Evolutionary conservation across 108 stramenopile species (phyloP).

Genomic region (Discostella pseudostelligera): DNA sequence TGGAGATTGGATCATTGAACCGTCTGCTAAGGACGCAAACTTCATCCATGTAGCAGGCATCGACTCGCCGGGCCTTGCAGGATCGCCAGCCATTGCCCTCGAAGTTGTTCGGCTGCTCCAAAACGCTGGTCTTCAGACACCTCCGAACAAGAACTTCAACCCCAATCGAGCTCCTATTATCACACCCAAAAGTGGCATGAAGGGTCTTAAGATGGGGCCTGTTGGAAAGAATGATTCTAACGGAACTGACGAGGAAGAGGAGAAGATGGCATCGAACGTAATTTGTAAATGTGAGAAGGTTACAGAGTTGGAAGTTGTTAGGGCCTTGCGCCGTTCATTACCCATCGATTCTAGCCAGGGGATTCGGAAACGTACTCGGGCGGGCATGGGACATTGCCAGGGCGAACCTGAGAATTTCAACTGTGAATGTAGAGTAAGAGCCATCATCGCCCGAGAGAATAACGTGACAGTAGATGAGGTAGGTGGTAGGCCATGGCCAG

Average conservation of each 20-base stretch:
- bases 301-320: slow-evolving; percentile 74
- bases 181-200: slow-evolving; percentile 67
- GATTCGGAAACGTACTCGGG: slow-evolving; percentile 72
- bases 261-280: slow-evolving; percentile 63
- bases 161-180: slow-evolving; percentile 79
- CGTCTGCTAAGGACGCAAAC: slow-evolving; percentile 48
- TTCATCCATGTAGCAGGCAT: slow-evolving; percentile 84
- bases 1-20: slow-evolving; percentile 86
- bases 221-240: slow-evolving; percentile 67
- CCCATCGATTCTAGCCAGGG: slow-evolving; percentile 78
- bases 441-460: slow-evolving; percentile 73
- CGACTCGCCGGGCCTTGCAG: slow-evolving; percentile 76
- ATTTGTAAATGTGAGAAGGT: slow-evolving; percentile 84
- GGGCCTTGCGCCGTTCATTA: slow-evolving; percentile 64
- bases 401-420: slow-evolving; percentile 70
- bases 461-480: slow-evolving; percentile 53
- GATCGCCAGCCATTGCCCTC: slow-evolving; percentile 77
- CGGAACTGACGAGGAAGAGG: slow-evolving; percentile 51
- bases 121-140: slow-evolving; percentile 52
- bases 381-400: slow-evolving; percentile 67
- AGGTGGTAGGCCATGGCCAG: slow-evolving; percentile 77
- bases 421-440: slow-evolving; percentile 70
- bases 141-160: slow-evolving; percentile 60
- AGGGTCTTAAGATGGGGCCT: slow-evolving; percentile 67
- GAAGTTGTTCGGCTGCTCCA: slow-evolving; percentile 65